Evolutionary conservation across 2,329 filamentous ascomycete genomes (phyloP).

Genomic region (Gremmenia infestans): DNA sequence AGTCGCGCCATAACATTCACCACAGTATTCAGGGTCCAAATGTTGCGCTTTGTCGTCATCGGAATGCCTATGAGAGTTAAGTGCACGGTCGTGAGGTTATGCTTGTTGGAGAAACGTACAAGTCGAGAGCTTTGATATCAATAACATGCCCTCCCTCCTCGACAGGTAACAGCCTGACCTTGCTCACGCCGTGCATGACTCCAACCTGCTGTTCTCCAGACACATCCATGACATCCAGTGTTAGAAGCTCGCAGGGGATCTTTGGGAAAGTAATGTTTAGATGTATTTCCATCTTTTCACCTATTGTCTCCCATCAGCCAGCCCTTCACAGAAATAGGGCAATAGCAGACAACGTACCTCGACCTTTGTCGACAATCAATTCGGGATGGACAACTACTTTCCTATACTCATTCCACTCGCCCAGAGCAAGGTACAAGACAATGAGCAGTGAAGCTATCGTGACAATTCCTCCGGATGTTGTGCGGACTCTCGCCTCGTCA

Average conservation of each 20-base stretch:
- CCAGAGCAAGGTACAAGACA: conserved; percentile 83
- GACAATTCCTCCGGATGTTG: conserved; percentile 90
- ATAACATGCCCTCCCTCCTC: conserved; percentile 73
- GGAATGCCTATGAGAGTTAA: conserved; percentile 48
- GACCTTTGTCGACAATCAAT: conserved; percentile 90
- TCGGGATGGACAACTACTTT: conserved; percentile 83
- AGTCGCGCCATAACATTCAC: conserved; percentile 82
- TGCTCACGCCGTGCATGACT: conserved; percentile 86
- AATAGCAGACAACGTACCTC: conserved; percentile 54
- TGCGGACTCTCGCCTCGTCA: conserved; percentile 93
- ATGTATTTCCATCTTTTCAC: conserved; percentile 98
- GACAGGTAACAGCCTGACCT: conserved; percentile 72
- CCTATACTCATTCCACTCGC: conserved; percentile 94
- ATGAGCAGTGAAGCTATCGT: conserved; percentile 87
- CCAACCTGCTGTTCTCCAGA: conserved; percentile 95
- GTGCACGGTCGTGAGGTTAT: background rate
- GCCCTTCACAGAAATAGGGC: background rate
- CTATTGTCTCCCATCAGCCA: conserved; percentile 37
- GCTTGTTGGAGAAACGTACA: conserved; percentile 46
- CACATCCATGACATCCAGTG: conserved; percentile 98
- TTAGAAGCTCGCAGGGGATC: conserved; percentile 90
- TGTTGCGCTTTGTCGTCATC: conserved; percentile 67
- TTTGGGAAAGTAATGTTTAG: conserved; percentile 94
- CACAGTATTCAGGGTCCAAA: conserved; percentile 88
- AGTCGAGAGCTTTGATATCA: conserved; percentile 61